Percentiles rank a stretch among this genome's conserved stretches.
Evolutionary conservation across 371 early-diverging fungal species (phyloP).

Genomic region (Thermomucor indicae-seudaticae): DNA sequence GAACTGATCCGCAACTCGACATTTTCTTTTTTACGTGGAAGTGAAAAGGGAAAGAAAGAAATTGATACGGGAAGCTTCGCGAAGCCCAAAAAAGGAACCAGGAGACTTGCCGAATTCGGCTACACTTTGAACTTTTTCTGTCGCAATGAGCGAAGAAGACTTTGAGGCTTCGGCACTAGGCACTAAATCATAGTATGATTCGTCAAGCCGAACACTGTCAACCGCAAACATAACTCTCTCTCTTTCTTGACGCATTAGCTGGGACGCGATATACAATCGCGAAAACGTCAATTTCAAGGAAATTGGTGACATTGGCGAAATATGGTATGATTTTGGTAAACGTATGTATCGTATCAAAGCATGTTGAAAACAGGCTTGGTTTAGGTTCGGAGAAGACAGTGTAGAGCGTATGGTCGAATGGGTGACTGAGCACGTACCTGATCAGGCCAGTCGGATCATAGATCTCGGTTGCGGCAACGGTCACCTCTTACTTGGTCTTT

Average conservation of each 20-base stretch:
- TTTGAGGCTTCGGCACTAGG: slow-evolving; percentile 76
- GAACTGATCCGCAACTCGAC: background rate
- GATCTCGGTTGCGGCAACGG: slow-evolving; percentile 95
- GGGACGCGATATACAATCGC: slow-evolving; percentile 79
- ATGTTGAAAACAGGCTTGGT: background rate
- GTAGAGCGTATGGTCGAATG: slow-evolving; percentile 83
- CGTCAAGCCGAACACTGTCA: background rate
- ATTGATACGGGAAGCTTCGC: background rate
- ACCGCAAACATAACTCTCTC: background rate
- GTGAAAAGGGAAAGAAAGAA: slow-evolving; percentile 2
- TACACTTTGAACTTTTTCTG: background rate
- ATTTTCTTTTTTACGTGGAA: background rate
- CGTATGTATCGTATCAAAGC: too few relatives aligned
- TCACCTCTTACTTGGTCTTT: slow-evolving; percentile 76
- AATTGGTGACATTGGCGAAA: slow-evolving; percentile 84
- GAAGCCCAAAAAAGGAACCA: background rate
- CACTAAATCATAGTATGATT: slow-evolving; percentile 67
- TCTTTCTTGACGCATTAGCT: slow-evolving; percentile 36
- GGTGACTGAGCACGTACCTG: slow-evolving; percentile 52
- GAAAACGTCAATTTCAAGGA: slow-evolving; percentile 79
- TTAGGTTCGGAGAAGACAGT: slow-evolving; percentile 82
- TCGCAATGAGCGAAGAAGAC: slow-evolving; percentile 25
- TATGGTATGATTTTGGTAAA: too few relatives aligned
- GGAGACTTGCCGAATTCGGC: background rate
- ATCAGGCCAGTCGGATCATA: slow-evolving; percentile 41